Percentiles rank a stretch among this genome's conserved stretches.
phyloP scores from a whole-genome alignment of 1,284 basidiomycete species.

The Cryptococcus hybrid region DNA sequence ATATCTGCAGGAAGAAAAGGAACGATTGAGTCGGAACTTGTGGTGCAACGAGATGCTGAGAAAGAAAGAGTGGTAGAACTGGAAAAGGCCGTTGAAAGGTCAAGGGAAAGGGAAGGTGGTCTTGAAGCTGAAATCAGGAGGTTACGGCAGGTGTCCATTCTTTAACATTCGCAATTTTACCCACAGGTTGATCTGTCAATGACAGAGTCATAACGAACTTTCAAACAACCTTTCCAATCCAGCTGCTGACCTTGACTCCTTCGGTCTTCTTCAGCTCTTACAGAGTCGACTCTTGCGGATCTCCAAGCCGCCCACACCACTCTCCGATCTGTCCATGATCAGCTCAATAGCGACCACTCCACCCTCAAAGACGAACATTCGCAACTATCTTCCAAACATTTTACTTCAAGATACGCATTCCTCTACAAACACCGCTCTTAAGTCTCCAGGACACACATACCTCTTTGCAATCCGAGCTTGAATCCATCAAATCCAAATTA shows the following conservation, averaged over 20 bases:
- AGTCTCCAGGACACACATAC: slow-evolving; percentile 16
- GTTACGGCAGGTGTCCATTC: slow-evolving; percentile 39
- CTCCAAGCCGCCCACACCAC: slow-evolving; percentile 22
- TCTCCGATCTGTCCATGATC: slow-evolving; percentile 14
- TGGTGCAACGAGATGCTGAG: slow-evolving; percentile 9
- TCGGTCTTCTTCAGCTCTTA: slow-evolving; percentile 6
- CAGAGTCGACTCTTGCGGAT: slow-evolving; percentile 8
- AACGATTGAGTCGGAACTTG: slow-evolving; percentile 11
- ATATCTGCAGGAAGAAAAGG: slow-evolving; percentile 13
- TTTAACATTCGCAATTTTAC: no score
- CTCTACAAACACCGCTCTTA: slow-evolving; percentile 7
- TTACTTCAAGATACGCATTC: slow-evolving; percentile 8
- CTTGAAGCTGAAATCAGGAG: slow-evolving; percentile 46
- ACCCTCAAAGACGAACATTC: slow-evolving; percentile 16
- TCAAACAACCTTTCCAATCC: slow-evolving; percentile 12
- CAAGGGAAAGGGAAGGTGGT: slow-evolving; percentile 40
- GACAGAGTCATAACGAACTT: slow-evolving; percentile 29
- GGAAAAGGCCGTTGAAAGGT: slow-evolving; percentile 39
- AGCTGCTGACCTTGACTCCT: slow-evolving; percentile 19
- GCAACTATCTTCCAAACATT: slow-evolving; percentile 16
- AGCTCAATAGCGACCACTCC: slow-evolving; percentile 6
- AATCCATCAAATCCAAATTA: slow-evolving; percentile 22
- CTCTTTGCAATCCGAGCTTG: slow-evolving; percentile 19
- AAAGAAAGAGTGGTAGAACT: slow-evolving; percentile 29
- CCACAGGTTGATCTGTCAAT: not conserved